A percentile compares a stretch with the other conserved stretches of the same genome.
Conservation (phyloP, 495 filamentous ascomycete species). For the Jackrogersella multiformis region DNA sequence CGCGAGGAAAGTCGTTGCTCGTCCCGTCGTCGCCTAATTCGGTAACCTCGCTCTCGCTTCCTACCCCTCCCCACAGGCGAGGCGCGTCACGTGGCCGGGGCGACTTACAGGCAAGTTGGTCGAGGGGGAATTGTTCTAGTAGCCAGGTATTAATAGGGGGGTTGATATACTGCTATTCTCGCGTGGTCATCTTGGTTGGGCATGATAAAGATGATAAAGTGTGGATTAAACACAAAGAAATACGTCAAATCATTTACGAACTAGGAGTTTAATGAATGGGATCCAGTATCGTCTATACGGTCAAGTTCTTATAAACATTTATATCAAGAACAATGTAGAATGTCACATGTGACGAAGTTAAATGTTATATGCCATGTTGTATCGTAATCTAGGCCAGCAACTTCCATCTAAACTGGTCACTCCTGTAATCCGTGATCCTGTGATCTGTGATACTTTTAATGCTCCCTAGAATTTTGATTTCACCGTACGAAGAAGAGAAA, state of each 20-base stretch:
- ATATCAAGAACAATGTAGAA: background rate
- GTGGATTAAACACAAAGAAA: background rate
- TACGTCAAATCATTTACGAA: conserved; percentile 11
- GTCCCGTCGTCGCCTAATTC: background rate
- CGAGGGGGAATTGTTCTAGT: background rate
- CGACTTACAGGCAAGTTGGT: background rate
- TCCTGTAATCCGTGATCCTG: background rate
- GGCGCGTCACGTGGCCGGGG: conserved; percentile 11
- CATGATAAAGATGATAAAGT: background rate
- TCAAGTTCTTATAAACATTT: background rate
- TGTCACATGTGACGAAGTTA: background rate
- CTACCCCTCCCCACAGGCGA: conserved; percentile 19
- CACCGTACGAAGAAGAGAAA: conserved; percentile 14
- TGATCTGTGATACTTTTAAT: no score
- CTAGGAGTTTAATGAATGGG: background rate
- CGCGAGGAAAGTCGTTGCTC: background rate
- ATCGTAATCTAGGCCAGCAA: background rate
- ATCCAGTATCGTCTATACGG: background rate
- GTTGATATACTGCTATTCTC: background rate
- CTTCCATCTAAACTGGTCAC: background rate
- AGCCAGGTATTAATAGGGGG: background rate
- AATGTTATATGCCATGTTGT: background rate
- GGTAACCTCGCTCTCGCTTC: conserved; percentile 15
- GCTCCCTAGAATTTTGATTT: conserved; percentile 1
- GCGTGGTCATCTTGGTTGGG: background rate